Evolutionary conservation across 257 asterid species (phyloP).

Genomic region (Gynochthodes officinalis): DNA sequence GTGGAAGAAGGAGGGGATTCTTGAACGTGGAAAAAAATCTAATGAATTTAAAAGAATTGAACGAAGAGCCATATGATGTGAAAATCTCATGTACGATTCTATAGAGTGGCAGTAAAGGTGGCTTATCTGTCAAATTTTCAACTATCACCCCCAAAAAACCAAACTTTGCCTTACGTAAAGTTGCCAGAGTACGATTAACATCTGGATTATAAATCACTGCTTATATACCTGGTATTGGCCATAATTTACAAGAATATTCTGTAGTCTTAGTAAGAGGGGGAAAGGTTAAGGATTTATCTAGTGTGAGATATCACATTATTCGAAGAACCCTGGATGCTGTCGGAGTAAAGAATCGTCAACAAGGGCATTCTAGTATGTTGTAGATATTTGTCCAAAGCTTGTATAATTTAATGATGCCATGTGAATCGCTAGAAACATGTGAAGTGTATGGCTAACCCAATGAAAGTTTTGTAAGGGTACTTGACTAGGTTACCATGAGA

Average conservation of each 20-base stretch:
- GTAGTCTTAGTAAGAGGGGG: no score
- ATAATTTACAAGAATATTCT: no score
- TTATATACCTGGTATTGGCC: background rate
- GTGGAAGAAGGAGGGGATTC: no score
- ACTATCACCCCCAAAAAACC: constrained; percentile 7
- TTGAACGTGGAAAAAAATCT: no score
- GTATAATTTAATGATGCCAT: constrained; percentile 1
- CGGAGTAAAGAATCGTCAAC: background rate
- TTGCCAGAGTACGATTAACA: constrained; percentile 8
- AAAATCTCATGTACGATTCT: no score
- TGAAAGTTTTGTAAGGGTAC: background rate
- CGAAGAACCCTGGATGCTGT: constrained; percentile 5
- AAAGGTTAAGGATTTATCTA: background rate
- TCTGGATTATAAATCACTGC: constrained; percentile 12
- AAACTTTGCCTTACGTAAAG: constrained; percentile 3
- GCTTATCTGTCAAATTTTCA: constrained; percentile 4
- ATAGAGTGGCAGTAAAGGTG: constrained; percentile 5
- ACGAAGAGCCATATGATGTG: no score
- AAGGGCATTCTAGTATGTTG: background rate
- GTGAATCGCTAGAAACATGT: background rate
- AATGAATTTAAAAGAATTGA: no score
- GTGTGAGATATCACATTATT: no score
- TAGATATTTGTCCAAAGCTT: constrained; percentile 2
- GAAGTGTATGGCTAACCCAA: constrained; percentile 10
- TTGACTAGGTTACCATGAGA: constrained; percentile 2